Evolutionary conservation across 2,329 filamentous ascomycete genomes (phyloP).

Genomic region (Calycina marina): DNA sequence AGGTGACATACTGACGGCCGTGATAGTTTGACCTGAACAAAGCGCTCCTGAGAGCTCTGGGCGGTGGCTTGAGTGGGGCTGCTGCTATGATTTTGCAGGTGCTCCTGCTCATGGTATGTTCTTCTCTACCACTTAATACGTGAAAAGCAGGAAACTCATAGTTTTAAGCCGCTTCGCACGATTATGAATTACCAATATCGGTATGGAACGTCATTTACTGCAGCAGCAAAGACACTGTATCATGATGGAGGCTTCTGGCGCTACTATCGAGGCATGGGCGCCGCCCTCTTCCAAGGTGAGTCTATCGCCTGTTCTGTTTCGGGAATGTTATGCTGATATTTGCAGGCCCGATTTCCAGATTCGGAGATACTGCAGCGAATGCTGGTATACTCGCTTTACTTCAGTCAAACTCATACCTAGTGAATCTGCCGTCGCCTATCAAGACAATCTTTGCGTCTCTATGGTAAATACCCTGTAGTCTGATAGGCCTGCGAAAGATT

Average conservation of each 20-base stretch:
- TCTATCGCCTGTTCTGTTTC: not conserved
- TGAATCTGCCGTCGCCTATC: slow-evolving; percentile 27
- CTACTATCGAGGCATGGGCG: slow-evolving; percentile 31
- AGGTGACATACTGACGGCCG: no score
- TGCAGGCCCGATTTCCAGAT: slow-evolving; percentile 29
- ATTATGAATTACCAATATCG: slow-evolving; percentile 39
- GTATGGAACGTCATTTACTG: slow-evolving; percentile 28
- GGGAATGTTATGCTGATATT: not conserved
- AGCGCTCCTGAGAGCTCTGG: slow-evolving; percentile 31
- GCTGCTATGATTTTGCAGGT: slow-evolving; percentile 35
- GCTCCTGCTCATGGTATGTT: slow-evolving; percentile 30
- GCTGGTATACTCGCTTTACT: slow-evolving; percentile 33
- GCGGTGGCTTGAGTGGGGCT: slow-evolving; percentile 31
- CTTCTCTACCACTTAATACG: no score
- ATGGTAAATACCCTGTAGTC: no score
- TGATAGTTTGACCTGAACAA: slow-evolving; percentile 29
- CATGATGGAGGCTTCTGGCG: slow-evolving; percentile 27
- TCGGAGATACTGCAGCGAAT: slow-evolving; percentile 34
- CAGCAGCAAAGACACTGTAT: slow-evolving; percentile 28
- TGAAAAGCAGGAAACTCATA: no score
- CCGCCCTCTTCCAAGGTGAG: slow-evolving; percentile 31
- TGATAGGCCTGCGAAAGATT: no score
- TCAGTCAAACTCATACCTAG: slow-evolving; percentile 31
- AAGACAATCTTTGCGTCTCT: slow-evolving; percentile 33
- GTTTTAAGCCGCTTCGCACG: slow-evolving; percentile 29